These are phyloP conservation scores for Apiotrichum domesticum DNA, from an alignment of 1,284 basidiomycete genomes.

Conservation along the genomic window DNA sequence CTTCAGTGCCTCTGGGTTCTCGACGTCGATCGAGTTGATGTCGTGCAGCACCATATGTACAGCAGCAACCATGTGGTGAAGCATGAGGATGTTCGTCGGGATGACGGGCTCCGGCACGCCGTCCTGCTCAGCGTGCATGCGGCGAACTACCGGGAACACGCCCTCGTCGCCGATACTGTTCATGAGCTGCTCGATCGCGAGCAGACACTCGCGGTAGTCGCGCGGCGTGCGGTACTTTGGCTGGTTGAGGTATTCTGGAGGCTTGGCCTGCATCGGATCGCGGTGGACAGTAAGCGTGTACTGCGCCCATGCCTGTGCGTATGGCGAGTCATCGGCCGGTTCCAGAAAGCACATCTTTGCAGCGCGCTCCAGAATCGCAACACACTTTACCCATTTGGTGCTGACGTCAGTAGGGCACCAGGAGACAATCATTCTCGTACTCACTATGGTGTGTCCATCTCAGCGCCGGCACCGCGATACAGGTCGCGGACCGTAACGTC, in stretches of 20 bases:
- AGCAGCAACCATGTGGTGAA: constrained; percentile 38
- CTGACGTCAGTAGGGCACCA: neutral
- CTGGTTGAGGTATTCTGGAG: constrained; percentile 35
- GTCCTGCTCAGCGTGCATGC: constrained; percentile 27
- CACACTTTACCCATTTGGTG: constrained; percentile 30
- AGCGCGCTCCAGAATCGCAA: constrained; percentile 35
- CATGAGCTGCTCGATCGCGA: constrained; percentile 28
- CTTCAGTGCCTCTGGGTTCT: constrained; percentile 33
- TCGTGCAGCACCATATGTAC: constrained; percentile 37
- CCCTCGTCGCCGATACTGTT: constrained; percentile 32
- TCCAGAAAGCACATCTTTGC: constrained; percentile 37
- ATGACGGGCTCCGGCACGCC: constrained; percentile 25
- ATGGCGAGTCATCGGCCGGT: constrained; percentile 32
- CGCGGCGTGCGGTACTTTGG: constrained; percentile 35
- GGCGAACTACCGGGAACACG: constrained; percentile 30
- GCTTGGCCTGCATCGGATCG: constrained; percentile 15
- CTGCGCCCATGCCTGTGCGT: constrained; percentile 26
- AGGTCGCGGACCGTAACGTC: constrained; percentile 36
- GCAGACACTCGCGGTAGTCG: constrained; percentile 29
- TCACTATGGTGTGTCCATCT: constrained; percentile 29
- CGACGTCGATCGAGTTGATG: constrained; percentile 35
- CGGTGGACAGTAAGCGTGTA: constrained; percentile 20
- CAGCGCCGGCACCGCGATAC: constrained; percentile 21
- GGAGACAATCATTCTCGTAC: constrained; percentile 1
- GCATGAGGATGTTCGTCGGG: constrained; percentile 24